phyloP scores from a whole-genome alignment of 2,329 filamentous ascomycete genomes.

The Capronia coronata region DNA sequence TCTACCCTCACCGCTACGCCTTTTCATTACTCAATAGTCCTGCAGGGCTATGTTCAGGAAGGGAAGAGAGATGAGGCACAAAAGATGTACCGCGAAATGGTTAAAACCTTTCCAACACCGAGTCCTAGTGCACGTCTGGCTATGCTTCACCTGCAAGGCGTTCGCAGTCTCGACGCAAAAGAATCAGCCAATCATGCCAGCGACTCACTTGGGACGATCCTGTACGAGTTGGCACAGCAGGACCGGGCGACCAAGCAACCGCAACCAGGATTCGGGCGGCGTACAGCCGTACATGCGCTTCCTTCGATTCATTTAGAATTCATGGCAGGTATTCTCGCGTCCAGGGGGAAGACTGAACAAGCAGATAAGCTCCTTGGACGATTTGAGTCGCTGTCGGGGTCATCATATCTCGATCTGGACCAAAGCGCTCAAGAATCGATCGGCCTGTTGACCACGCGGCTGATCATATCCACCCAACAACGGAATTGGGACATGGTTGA shows the following conservation, averaged over 20 bases:
- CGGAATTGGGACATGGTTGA: constrained; percentile 18
- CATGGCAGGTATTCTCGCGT: constrained; percentile 51
- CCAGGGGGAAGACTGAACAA: constrained; percentile 40
- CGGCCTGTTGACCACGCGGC: constrained; percentile 28
- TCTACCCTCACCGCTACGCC: constrained; percentile 36
- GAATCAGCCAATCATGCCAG: constrained; percentile 24
- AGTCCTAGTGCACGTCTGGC: constrained; percentile 34
- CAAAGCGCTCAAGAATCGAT: constrained; percentile 27
- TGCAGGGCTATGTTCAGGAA: constrained; percentile 46
- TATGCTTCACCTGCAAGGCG: constrained; percentile 34
- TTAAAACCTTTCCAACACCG: constrained; percentile 33
- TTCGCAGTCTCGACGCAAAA: constrained; percentile 25
- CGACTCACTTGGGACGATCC: constrained; percentile 34
- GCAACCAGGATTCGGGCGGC: constrained; percentile 32
- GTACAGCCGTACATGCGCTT: constrained; percentile 38
- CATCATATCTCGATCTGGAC: constrained; percentile 12
- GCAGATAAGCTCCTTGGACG: constrained; percentile 52
- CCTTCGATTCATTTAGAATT: constrained; percentile 49
- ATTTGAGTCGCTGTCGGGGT: constrained; percentile 40
- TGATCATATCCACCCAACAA: constrained; percentile 6
- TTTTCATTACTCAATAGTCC: constrained; percentile 43
- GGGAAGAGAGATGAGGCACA: constrained; percentile 45
- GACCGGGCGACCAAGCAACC: constrained; percentile 42
- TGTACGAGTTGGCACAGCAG: constrained; percentile 36
- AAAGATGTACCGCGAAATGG: constrained; percentile 43